Conservation (phyloP, 176 grass and related monocot species). For the Panicum miliaceum region DNA sequence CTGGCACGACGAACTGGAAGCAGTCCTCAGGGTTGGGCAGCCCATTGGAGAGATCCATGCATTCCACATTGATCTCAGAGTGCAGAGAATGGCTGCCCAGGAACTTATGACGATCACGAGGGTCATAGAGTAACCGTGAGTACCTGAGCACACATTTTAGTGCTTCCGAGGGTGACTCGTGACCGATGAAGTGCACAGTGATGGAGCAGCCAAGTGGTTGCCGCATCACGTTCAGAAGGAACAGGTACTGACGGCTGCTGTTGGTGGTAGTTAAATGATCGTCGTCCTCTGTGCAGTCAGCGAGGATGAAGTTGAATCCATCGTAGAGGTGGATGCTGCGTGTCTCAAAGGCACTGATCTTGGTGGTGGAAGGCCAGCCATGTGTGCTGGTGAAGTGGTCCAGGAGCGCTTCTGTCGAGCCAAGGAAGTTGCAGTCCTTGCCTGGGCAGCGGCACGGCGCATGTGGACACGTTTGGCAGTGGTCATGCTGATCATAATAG, state of each 20-base stretch:
- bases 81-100: background rate
- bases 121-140: background rate
- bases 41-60: slow-evolving; percentile 17
- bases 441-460: background rate
- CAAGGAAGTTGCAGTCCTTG: background rate
- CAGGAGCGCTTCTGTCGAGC: background rate
- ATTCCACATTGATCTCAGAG: slow-evolving; percentile 1
- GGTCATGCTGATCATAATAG: background rate
- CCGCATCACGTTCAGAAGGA: background rate
- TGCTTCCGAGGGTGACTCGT: background rate
- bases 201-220: background rate
- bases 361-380: slow-evolving; percentile 6
- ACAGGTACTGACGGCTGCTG: background rate
- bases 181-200: background rate
- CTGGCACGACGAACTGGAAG: background rate
- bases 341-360: background rate
- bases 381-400: background rate
- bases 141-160: slow-evolving; percentile 4
- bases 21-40: background rate
- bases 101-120: background rate
- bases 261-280: background rate
- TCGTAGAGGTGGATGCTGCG: background rate
- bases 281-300: background rate
- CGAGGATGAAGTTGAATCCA: slow-evolving; percentile 34
- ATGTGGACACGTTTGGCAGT: background rate